A percentile compares a stretch with the other conserved stretches of the same genome.
These are phyloP conservation scores for Mortierella sp. DNA, from an alignment of 371 early-diverging fungal genomes.

Conservation along the genomic window DNA sequence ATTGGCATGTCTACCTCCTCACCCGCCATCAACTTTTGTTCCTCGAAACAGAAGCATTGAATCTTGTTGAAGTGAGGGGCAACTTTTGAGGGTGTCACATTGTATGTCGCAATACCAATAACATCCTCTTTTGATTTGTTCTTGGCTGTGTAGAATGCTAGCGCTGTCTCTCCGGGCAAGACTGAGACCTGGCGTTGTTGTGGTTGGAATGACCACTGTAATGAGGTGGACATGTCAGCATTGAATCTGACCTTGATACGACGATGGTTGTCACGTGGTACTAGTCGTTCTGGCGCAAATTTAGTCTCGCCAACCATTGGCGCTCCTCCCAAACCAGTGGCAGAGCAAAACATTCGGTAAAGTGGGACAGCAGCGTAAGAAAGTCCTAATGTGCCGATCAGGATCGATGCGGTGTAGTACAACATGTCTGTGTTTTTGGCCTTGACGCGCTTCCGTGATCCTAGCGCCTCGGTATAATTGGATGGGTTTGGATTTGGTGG, in stretches of 20 bases:
- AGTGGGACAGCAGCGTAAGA: constrained; percentile 97
- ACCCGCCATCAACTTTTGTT: constrained; percentile 90
- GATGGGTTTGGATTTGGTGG: constrained; percentile 10
- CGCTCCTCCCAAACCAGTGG: constrained; percentile 94
- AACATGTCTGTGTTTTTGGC: constrained; percentile 51
- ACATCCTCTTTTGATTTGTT: constrained; percentile 92
- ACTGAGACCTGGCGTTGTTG: constrained; percentile 88
- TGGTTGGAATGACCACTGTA: constrained; percentile 94
- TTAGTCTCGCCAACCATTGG: constrained; percentile 74
- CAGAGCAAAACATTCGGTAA: constrained; percentile 94
- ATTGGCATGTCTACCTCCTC: constrained; percentile 99
- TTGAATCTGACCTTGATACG: constrained; percentile 90
- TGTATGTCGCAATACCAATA: constrained; percentile 98
- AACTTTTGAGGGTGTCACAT: constrained; percentile 94
- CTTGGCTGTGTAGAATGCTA: constrained; percentile 97
- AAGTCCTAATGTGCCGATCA: constrained; percentile 89
- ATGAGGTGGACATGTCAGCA: constrained; percentile 80
- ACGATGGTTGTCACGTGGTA: constrained; percentile 69
- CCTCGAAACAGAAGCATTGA: constrained; percentile 99
- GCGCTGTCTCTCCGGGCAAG: constrained; percentile 95
- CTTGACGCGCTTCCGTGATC: constrained; percentile 27
- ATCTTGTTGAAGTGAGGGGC: constrained; percentile 98
- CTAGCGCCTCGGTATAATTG: constrained; percentile 32
- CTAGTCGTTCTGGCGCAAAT: constrained; percentile 71
- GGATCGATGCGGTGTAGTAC: constrained; percentile 82